phyloP scores from a whole-genome alignment of 257 asterid species.

The Henckelia pumila region DNA sequence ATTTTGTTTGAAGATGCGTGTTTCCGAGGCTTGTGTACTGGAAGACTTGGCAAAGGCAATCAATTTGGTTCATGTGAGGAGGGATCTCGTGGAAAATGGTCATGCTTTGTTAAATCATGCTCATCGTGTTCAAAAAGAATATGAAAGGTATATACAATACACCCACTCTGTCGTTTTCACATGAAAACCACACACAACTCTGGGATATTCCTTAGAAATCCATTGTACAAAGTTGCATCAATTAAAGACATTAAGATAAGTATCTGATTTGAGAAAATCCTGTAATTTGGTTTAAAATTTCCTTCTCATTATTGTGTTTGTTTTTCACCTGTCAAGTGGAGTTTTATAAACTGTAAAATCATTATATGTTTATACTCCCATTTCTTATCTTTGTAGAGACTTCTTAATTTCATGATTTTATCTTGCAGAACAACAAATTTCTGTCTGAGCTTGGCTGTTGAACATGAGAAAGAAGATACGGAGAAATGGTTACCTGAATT shows the following conservation, averaged over 20 bases:
- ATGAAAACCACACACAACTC: too few relatives aligned
- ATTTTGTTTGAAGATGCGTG: constrained; percentile 89
- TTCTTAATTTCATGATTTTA: constrained; percentile 21
- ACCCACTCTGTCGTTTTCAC: constrained; percentile 17
- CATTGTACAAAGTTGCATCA: too few relatives aligned
- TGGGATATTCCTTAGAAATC: constrained; percentile 1
- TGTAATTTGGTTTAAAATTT: too few relatives aligned
- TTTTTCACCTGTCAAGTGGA: too few relatives aligned
- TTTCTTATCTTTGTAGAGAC: constrained; percentile 10
- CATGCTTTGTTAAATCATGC: constrained; percentile 89
- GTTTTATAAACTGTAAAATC: too few relatives aligned
- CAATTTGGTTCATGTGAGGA: constrained; percentile 77
- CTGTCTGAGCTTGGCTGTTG: constrained; percentile 81
- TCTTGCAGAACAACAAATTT: constrained; percentile 82
- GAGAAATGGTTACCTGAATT: constrained; percentile 92
- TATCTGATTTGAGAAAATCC: too few relatives aligned
- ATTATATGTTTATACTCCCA: too few relatives aligned
- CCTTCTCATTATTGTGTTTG: too few relatives aligned
- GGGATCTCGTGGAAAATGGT: constrained; percentile 91
- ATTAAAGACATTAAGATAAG: too few relatives aligned
- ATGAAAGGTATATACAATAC: constrained; percentile 62
- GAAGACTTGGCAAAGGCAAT: constrained; percentile 95
- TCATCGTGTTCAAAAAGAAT: constrained; percentile 86
- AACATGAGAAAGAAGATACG: constrained; percentile 76
- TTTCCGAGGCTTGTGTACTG: constrained; percentile 89